A percentile compares a stretch with the other conserved stretches of the same genome.
phyloP scores from a whole-genome alignment of 352 stramenopile genomes.

The Pythium rishiriense region DNA sequence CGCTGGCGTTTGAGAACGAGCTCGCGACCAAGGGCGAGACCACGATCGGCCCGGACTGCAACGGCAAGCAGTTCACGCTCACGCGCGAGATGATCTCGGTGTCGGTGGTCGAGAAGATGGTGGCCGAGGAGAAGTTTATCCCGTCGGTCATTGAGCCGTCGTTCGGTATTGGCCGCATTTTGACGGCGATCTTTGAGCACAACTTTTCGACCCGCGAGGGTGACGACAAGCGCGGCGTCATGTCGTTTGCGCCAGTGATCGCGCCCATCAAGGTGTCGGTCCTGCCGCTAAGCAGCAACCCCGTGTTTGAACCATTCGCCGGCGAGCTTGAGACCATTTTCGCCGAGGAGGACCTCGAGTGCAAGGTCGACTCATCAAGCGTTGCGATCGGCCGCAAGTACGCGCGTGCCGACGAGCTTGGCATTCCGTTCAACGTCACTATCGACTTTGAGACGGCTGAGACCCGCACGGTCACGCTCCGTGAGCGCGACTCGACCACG shows the following conservation, averaged over 20 bases:
- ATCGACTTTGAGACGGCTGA: slow-evolving; percentile 98
- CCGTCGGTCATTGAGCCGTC: slow-evolving; percentile 99
- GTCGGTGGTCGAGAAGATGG: slow-evolving; percentile 94
- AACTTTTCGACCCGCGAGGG: slow-evolving; percentile 96
- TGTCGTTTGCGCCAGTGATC: slow-evolving; percentile 96
- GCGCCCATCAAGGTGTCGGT: slow-evolving; percentile 99
- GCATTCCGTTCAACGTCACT: slow-evolving; percentile 98
- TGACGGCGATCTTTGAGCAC: slow-evolving; percentile 99
- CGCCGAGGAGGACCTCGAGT: slow-evolving; percentile 68
- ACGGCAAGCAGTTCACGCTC: slow-evolving; percentile 90
- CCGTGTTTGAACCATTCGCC: slow-evolving; percentile 80
- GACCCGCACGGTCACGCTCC: slow-evolving; percentile 94
- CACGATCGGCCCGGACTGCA: slow-evolving; percentile 84
- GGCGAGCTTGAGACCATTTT: slow-evolving; percentile 78
- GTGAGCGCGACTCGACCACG: slow-evolving; percentile 96
- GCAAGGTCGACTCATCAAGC: slow-evolving; percentile 95
- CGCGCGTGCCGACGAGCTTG: slow-evolving; percentile 96
- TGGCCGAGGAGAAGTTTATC: slow-evolving; percentile 98
- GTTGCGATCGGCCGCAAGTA: slow-evolving; percentile 97
- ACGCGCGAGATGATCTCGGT: slow-evolving; percentile 95
- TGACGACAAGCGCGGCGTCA: slow-evolving; percentile 97
- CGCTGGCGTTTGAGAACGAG: slow-evolving; percentile 89
- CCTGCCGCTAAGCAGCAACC: slow-evolving; percentile 91
- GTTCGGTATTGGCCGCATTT: slow-evolving; percentile 98
- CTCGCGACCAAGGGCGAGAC: slow-evolving; percentile 90